A percentile compares a stretch with the other conserved stretches of the same genome.
phyloP scores from a whole-genome alignment of 2,329 filamentous ascomycete genomes.

The Fusarium haematococcum region DNA sequence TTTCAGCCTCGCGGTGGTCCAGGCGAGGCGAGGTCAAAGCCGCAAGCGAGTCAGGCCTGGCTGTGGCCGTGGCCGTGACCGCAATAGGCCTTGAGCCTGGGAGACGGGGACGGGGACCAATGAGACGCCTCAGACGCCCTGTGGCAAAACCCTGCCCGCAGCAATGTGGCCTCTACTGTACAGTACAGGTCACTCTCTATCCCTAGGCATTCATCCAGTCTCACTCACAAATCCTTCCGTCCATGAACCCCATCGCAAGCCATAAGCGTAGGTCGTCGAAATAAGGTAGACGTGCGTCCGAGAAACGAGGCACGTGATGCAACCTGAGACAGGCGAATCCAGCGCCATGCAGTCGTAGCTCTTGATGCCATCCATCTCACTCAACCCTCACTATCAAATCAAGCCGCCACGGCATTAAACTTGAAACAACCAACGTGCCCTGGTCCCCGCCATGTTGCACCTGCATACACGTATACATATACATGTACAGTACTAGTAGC shows the following conservation, averaged over 20 bases:
- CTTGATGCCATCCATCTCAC: not conserved
- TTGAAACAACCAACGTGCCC: not conserved
- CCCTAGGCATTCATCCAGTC: not conserved
- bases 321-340: conserved; percentile 21
- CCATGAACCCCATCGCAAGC: not conserved
- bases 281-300: conserved; percentile 6
- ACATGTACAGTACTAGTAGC: not conserved
- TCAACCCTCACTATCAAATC: conserved; percentile 1
- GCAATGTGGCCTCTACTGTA: conserved; percentile 6
- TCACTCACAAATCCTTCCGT: not conserved
- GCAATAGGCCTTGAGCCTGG: not conserved
- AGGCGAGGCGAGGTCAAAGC: conserved; percentile 29
- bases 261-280: not conserved
- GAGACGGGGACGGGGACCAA: conserved; percentile 35
- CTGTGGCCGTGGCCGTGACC: not conserved
- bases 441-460: not conserved
- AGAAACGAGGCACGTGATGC: conserved; percentile 19
- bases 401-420: conserved; percentile 2
- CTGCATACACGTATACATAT: not conserved
- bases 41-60: conserved; percentile 35
- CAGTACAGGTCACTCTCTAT: not conserved
- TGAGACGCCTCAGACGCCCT: conserved; percentile 24
- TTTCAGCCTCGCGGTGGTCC: conserved; percentile 38
- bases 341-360: conserved; percentile 12
- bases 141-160: conserved; percentile 31